Percentiles rank a stretch among this genome's conserved stretches.
Conservation (phyloP, 192 early-diverging fungal species). For the Coemansia sp. region DNA sequence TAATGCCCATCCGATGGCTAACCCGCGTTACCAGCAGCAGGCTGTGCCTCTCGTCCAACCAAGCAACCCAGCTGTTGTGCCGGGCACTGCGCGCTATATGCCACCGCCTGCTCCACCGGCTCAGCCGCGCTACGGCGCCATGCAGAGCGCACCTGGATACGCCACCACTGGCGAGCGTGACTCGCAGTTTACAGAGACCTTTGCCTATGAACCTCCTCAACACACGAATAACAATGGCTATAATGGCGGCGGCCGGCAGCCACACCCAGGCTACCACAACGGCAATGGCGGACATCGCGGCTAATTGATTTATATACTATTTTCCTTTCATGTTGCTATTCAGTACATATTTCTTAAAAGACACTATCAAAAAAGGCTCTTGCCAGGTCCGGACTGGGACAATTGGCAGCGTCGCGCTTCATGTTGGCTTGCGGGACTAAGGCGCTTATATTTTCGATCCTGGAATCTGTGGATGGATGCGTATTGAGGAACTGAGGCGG, state of each 20-base stretch:
- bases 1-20: constrained; percentile 21
- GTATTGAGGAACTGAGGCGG: constrained; percentile 77
- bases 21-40: constrained; percentile 20
- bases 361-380: constrained; percentile 19
- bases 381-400: constrained; percentile 23
- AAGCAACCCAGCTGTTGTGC: not conserved
- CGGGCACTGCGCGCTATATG: not conserved
- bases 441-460: constrained; percentile 64
- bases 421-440: constrained; percentile 45
- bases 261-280: constrained; percentile 12
- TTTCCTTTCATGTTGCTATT: not conserved
- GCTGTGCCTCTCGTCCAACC: not conserved
- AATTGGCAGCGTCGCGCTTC: constrained; percentile 46
- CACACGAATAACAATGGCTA: not conserved
- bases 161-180: not conserved
- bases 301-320: not conserved
- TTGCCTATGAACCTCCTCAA: not conserved
- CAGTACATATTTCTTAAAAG: not conserved
- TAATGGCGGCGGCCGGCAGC: not conserved
- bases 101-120: not conserved
- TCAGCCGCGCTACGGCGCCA: not conserved
- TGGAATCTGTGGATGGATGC: constrained; percentile 74
- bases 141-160: constrained; percentile 1
- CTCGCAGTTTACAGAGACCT: constrained; percentile 12
- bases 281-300: not conserved